Evolutionary conservation across 306 rosid species (phyloP).

Genomic region (Vigna angularis): DNA sequence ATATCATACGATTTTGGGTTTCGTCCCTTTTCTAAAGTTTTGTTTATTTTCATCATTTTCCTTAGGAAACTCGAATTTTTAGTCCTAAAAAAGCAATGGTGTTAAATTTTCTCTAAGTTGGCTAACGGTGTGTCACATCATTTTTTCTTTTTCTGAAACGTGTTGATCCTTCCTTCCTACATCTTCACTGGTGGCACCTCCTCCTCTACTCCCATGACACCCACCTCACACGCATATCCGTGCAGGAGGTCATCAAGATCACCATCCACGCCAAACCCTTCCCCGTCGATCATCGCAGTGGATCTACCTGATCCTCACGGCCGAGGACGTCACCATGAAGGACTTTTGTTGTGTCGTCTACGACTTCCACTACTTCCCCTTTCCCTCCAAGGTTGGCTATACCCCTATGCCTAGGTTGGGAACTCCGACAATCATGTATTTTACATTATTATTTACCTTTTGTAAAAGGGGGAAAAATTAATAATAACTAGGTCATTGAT

Average conservation of each 20-base stretch:
- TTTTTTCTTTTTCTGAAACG: no score
- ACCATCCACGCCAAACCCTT: constrained; percentile 74
- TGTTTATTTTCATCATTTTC: no score
- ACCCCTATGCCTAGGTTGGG: constrained; percentile 95
- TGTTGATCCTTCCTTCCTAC: no score
- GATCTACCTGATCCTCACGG: constrained; percentile 72
- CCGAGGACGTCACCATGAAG: constrained; percentile 74
- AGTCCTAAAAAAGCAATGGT: no score
- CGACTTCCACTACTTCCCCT: constrained; percentile 91
- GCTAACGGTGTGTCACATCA: no score
- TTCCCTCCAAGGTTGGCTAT: constrained; percentile 85
- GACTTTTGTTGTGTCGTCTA: constrained; percentile 92
- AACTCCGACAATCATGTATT: constrained; percentile 60
- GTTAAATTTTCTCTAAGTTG: no score
- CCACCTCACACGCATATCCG: constrained; percentile 69
- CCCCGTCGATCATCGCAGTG: constrained; percentile 81
- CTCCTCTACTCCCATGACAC: constrained; percentile 64
- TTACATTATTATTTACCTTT: no score
- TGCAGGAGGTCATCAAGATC: constrained; percentile 73
- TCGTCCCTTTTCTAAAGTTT: no score
- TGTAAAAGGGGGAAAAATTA: no score
- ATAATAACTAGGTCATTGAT: not conserved
- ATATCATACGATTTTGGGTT: no score
- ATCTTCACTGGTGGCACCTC: not conserved
- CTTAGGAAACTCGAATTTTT: no score